Base-by-base conservation (phyloP, 345 rosid genomes). In the Lepidium africanum region DNA sequence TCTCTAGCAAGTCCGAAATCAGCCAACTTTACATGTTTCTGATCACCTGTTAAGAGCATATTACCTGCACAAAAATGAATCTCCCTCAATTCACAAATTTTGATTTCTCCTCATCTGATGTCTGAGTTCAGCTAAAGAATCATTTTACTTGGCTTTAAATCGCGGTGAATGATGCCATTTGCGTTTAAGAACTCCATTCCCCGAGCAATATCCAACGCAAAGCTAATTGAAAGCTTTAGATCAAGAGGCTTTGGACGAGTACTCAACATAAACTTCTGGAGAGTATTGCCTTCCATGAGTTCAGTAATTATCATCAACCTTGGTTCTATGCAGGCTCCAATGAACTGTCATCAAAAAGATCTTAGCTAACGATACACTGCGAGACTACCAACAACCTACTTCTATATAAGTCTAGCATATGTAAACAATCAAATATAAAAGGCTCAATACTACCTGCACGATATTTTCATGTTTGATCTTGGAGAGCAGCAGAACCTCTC, bases 1-100 rank as follows among this genome's bases (percentile, higher is more conserved):
- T 83, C 92, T 71, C 88, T 83, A 1, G 96, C 96, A n/a, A 86
- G 63, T 48, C 96, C 92, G 40, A 89, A 89, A 68, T 89, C 96
- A 35, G 87, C 85, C 70, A 89, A 54, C 63, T 86, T 89, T 10
- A 89, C 58, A 21, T 43, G 78, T 73, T 65, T 79, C 39, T 68
- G 75, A 65, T 89, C 90, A 38, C 73, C 77, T 1, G 88, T 74
- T 50, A 89, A 76, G 6, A 89, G 85, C 52, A 89, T n/a, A 76
- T 89, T 89, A 72, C 87, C 96, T 86, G 72, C 56, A 38, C 55
- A 64, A 15, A 23, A 17, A 10, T 49, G 38, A 45, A 8, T 35
- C 48, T 62, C 54, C 5, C 33, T 61, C 61, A 14, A 2, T 32
- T 51, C 54, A 41, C 39, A 59, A 25, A 35, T 23, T 56, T 35